Evolutionary conservation across 73 alveolate genomes (phyloP).

Genomic region (Loxodes magnus): DNA sequence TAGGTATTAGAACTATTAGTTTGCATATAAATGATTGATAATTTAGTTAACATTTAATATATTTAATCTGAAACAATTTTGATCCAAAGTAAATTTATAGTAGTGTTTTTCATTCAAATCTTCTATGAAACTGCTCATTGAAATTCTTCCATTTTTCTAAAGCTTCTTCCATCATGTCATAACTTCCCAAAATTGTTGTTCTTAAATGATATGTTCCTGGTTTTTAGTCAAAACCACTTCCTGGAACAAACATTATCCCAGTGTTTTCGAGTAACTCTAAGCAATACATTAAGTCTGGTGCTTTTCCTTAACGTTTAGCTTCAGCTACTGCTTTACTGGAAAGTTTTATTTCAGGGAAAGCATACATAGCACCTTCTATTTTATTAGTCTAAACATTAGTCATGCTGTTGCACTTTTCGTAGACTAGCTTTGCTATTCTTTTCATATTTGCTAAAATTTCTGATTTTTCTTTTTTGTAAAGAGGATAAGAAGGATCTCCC

Average conservation of each 20-base stretch:
- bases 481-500: conserved; percentile 47
- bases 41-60: too few species aligned
- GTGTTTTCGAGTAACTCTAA: conserved; percentile 53
- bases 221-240: conserved; percentile 79
- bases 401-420: conserved; percentile 42
- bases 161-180: conserved; percentile 29
- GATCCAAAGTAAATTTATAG: too few species aligned
- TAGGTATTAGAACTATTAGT: too few species aligned
- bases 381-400: conserved; percentile 41
- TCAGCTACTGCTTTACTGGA: conserved; percentile 37
- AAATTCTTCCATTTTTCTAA: conserved; percentile 18
- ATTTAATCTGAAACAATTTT: too few species aligned
- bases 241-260: conserved; percentile 85
- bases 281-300: conserved; percentile 58
- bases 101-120: too few species aligned
- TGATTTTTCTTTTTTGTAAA: conserved; percentile 35
- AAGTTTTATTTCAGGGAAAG: conserved; percentile 56
- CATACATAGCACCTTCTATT: conserved; percentile 85
- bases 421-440: conserved; percentile 49
- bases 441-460: conserved; percentile 33
- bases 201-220: conserved; percentile 74
- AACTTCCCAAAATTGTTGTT: conserved; percentile 57
- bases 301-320: conserved; percentile 37
- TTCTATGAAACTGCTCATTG: conserved; percentile 6
- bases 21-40: too few species aligned